Evolutionary conservation across 129 eudicot species (phyloP).

Genomic region (Flaveria linearis): DNA sequence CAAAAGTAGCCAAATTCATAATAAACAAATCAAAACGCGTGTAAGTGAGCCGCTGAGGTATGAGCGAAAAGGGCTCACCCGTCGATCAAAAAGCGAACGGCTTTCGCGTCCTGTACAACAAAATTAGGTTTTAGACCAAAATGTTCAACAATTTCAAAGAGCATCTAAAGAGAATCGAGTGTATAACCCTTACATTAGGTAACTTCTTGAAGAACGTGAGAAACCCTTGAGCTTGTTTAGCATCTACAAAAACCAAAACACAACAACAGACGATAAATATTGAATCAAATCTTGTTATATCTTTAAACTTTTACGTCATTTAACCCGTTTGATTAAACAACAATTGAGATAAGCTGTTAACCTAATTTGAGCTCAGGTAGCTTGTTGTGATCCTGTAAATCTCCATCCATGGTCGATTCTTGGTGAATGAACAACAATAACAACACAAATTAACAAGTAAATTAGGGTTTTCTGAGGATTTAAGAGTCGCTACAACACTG

Average conservation of each 20-base stretch:
- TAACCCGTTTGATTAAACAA: background rate
- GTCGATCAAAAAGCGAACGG: conserved; percentile 93
- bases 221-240: conserved; percentile 97
- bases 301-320: background rate
- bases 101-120: conserved; percentile 69
- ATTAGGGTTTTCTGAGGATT: conserved; percentile 15
- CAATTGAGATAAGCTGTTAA: conserved; percentile 28
- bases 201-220: conserved; percentile 82
- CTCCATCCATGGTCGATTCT: conserved; percentile 50
- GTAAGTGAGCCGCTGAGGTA: background rate
- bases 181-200: conserved; percentile 50
- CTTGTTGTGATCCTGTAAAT: conserved; percentile 66
- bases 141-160: background rate
- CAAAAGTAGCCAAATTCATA: background rate
- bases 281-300: background rate
- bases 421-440: background rate
- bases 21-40: background rate
- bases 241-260: conserved; percentile 46
- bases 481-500: conserved; percentile 5
- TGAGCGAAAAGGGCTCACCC: conserved; percentile 45
- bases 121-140: conserved; percentile 13
- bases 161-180: too few relatives aligned
- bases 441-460: background rate
- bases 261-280: background rate
- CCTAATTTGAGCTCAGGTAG: conserved; percentile 96